Base-by-base conservation (phyloP, 169 alveolate species). In the Plasmodium knowlesi region DNA sequence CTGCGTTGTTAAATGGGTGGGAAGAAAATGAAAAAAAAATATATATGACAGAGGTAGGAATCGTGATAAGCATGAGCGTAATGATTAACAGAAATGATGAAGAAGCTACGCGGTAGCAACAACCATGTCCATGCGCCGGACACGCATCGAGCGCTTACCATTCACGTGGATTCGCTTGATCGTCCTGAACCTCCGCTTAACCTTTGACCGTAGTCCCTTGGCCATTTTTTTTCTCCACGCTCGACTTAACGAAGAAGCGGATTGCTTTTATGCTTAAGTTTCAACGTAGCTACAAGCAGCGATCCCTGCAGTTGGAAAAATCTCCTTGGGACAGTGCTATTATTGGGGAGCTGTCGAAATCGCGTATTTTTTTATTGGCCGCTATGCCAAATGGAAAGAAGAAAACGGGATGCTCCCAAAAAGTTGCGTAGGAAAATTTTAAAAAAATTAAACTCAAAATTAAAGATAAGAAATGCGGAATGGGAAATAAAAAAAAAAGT, bases 131-230 rank as follows among this genome's bases (percentile, higher is more conserved):
- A 1, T 12, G 0, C 25, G 61, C 61, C 61, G 6, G 9, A 3
- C 22, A 32, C 34, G 9, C 32, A 6, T 74, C 46, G 43, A 16
- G 22, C 54, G 14, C 83, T 12, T 96, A 96, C 98, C 98, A 79
- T 92, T 84, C 4, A 96, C 92, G 41, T 95, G 93, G 37, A 94
- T 88, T 39, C 98, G 96, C 82, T 96, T 96, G 16, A 96, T 96
- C 9, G 97, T 95, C 76, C 98, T 95, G 92, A 92, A 95, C 84
- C 98, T 95, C 74, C 97, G 83, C 79, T 95, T 95, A 46, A 96
- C 83, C 79, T 96, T 96, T n/a, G 98, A 95, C 14, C 98, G 88
- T 83, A 96, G 82, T 30, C 98, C 98, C 91, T 96, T 96, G 67
- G 96, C 97, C 98, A 96, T 96, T 4, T 61, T 88, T 2, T 3